Conservation (phyloP, 345 rosid species). For the Psidium guajava region DNA sequence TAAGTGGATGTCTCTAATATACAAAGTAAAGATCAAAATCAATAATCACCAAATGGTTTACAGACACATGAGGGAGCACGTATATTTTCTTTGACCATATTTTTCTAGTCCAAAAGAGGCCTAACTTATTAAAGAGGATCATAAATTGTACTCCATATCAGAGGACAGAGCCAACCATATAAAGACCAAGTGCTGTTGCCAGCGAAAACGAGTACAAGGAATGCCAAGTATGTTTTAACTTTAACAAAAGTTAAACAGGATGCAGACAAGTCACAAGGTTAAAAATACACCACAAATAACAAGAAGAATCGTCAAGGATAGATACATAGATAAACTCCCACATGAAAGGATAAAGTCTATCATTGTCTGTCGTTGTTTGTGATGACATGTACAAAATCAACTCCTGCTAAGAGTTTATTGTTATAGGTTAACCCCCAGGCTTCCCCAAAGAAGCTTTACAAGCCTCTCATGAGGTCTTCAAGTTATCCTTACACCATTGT, state of each 20-base stretch:
- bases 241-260: not conserved
- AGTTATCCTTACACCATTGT: not conserved
- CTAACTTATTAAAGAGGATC: not conserved
- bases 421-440: not conserved
- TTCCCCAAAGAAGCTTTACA: not conserved
- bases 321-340: not conserved
- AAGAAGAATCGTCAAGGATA: not conserved
- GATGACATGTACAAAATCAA: not conserved
- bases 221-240: not conserved
- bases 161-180: not conserved
- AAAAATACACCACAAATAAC: not conserved
- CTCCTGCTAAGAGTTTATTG: not conserved
- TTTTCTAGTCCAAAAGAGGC: not conserved
- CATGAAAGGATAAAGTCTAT: not conserved
- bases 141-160: not conserved
- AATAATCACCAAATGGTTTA: not conserved
- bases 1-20: not conserved
- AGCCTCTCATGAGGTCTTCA: not conserved
- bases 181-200: not conserved
- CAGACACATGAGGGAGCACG: not conserved
- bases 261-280: not conserved
- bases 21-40: not conserved
- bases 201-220: not conserved
- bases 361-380: not conserved
- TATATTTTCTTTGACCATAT: not conserved